Evolutionary conservation across 139 green algal species (phyloP), one percentile per base, ranked within the genome.

Genomic region (Tetradesmus lagerheimii): DNA sequence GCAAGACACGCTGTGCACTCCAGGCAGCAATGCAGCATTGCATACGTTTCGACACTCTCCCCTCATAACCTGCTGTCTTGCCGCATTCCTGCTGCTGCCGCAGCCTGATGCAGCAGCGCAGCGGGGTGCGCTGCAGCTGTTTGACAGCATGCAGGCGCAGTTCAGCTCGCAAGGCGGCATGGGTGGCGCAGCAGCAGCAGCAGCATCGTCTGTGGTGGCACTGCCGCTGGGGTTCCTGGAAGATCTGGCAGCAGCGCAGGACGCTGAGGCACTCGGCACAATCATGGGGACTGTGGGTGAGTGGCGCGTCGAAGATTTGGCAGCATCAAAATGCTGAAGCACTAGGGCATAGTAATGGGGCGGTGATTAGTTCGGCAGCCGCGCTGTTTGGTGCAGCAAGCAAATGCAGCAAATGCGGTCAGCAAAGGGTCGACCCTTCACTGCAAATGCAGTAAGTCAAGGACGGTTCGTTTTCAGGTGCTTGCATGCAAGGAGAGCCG

Each of bases 161-260:
- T 62, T 64, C 43, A 66, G 34, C 74, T 62, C 12, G 1, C 57
- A 71, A n/a, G 57, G 57, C 57, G 15, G 37, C 45, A n/a, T 81
- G n/a, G 18, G 83, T 67, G 47, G 82, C 91, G 75, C n/a, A 27
- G 57, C 80, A 18, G 18, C 82, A 25, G 27, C 57, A 29, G 20
- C 57, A 50, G 53, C 76, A n/a, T n/a, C n/a, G n/a, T n/a, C n/a
- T 34, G 76, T 16, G 12, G 43, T 15, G 29, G 77, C 94, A 23
- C 86, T 99, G 87, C 97, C 97, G 0, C 53, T 82, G 0, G 95
- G 94, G 0, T 99, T 99, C 75, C 87, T 99, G 38, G 95, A 98
- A 82, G 94, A 97, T 37, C 93, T 98, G 50, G 93, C 90, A 0
- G 89, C 82, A 12, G 91, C 93, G 71, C 82, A 91, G 35, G 91